These are phyloP conservation scores for Rhizopogon vulgaris DNA, from an alignment of 768 basidiomycete genomes.

Conservation along the genomic window DNA sequence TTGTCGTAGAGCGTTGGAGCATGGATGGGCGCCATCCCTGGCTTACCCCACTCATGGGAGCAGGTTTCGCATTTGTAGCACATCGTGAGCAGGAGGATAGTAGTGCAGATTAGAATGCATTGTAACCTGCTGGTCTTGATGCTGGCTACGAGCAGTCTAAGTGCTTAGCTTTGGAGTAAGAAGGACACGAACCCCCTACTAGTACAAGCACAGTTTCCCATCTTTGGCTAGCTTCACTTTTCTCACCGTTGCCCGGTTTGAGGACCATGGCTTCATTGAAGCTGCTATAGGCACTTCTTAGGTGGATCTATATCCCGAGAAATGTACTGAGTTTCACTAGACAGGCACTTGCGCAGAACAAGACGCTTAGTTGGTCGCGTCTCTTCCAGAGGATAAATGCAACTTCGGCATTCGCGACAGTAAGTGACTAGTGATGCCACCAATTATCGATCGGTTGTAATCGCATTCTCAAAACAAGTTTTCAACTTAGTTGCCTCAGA, in stretches of 20 bases:
- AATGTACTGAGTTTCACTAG: constrained; percentile 51
- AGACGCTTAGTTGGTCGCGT: constrained; percentile 46
- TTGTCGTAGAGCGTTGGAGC: no score
- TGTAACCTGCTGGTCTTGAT: no score
- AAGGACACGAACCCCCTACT: no score
- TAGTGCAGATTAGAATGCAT: no score
- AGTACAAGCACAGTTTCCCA: no score
- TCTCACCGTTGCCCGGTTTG: background rate
- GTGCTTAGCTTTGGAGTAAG: no score
- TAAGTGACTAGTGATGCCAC: constrained; percentile 37
- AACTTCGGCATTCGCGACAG: constrained; percentile 50
- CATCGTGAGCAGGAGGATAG: no score
- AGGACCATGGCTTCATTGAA: constrained; percentile 39
- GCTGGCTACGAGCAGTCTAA: no score
- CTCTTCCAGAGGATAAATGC: constrained; percentile 48
- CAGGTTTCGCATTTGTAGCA: no score
- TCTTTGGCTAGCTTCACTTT: background rate
- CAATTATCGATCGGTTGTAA: constrained; percentile 5
- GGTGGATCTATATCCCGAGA: constrained; percentile 63
- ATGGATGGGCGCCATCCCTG: no score
- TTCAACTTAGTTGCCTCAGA: constrained; percentile 51
- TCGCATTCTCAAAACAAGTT: constrained; percentile 13
- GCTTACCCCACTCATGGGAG: no score
- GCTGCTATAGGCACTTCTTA: constrained; percentile 60
- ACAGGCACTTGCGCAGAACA: constrained; percentile 51